Evolutionary conservation across 495 filamentous ascomycete species (phyloP).

Genomic region (Mytilinidion resinicola): DNA sequence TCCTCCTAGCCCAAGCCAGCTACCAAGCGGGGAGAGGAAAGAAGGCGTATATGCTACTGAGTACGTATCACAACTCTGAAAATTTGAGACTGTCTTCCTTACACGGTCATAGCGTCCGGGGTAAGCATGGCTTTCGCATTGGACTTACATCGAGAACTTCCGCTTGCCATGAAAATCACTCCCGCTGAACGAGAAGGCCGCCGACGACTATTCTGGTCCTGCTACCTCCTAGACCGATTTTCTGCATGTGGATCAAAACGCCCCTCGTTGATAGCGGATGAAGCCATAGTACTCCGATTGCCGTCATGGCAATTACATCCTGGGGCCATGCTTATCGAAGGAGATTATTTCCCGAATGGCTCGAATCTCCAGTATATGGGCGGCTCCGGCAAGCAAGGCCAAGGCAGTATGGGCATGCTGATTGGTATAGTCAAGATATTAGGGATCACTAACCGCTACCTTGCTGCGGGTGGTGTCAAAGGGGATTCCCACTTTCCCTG

Average conservation of each 20-base stretch:
- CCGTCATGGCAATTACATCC: conserved; percentile 60
- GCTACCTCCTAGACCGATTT: conserved; percentile 77
- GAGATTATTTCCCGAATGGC: conserved; percentile 69
- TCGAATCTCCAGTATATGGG: conserved; percentile 63
- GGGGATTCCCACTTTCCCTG: conserved; percentile 85
- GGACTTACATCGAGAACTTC: conserved; percentile 64
- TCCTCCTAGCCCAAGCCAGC: conserved; percentile 69
- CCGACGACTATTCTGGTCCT: conserved; percentile 74
- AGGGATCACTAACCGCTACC: conserved; percentile 75
- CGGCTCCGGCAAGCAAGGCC: conserved; percentile 58
- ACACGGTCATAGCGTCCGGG: conserved; percentile 52
- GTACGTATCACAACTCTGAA: conserved; percentile 41
- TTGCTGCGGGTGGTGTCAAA: conserved; percentile 77
- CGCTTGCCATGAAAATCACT: conserved; percentile 49
- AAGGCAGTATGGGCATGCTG: conserved; percentile 65
- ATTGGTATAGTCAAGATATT: conserved; percentile 78
- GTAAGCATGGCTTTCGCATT: conserved; percentile 76
- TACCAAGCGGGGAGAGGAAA: conserved; percentile 74
- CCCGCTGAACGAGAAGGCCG: conserved; percentile 64
- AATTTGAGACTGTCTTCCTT: conserved; percentile 2
- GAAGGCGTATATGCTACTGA: conserved; percentile 77
- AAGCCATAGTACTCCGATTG: conserved; percentile 63
- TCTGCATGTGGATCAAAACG: conserved; percentile 70
- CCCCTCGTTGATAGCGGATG: conserved; percentile 67
- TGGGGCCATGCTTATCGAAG: conserved; percentile 54